A percentile compares a stretch with the other conserved stretches of the same genome.
phyloP scores from a whole-genome alignment of 1,284 basidiomycete genomes.

The Calocybe gambosa region DNA sequence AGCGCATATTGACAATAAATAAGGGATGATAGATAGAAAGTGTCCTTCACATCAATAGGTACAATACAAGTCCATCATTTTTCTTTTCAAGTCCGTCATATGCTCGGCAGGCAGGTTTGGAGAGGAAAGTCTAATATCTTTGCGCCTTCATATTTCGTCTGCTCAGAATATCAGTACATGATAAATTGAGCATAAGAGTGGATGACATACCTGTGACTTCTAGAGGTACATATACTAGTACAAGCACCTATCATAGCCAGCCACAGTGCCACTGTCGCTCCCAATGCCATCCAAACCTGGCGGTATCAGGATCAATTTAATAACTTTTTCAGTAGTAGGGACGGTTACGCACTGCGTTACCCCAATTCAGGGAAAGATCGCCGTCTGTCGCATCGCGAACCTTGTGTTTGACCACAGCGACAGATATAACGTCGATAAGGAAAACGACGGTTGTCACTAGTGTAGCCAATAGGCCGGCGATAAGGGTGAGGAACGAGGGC shows the following conservation, averaged over 20 bases:
- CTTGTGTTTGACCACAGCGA: slow-evolving; percentile 37
- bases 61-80: background rate
- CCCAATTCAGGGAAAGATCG: slow-evolving; percentile 34
- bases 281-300: slow-evolving; percentile 50
- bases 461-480: slow-evolving; percentile 31
- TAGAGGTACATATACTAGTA: slow-evolving; percentile 30
- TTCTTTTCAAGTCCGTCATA: background rate
- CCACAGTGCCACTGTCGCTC: slow-evolving; percentile 44
- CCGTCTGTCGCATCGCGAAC: slow-evolving; percentile 37
- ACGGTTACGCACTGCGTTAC: slow-evolving; percentile 39
- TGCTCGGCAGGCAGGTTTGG: background rate
- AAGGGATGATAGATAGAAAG: slow-evolving; percentile 1
- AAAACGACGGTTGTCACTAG: slow-evolving; percentile 28
- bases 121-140: slow-evolving; percentile 6
- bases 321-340: slow-evolving; percentile 4
- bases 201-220: slow-evolving; percentile 15
- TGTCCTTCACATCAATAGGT: slow-evolving; percentile 1
- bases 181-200: background rate
- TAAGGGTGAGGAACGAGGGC: slow-evolving; percentile 29
- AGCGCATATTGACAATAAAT: background rate
- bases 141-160: background rate
- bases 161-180: background rate
- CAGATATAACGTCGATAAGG: slow-evolving; percentile 48
- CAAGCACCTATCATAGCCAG: slow-evolving; percentile 35
- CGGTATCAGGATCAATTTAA: slow-evolving; percentile 8